Evolutionary conservation across 495 filamentous ascomycete genomes (phyloP), one percentile per base, ranked within the genome.

Genomic region (Annulohypoxylon maeteangense): DNA sequence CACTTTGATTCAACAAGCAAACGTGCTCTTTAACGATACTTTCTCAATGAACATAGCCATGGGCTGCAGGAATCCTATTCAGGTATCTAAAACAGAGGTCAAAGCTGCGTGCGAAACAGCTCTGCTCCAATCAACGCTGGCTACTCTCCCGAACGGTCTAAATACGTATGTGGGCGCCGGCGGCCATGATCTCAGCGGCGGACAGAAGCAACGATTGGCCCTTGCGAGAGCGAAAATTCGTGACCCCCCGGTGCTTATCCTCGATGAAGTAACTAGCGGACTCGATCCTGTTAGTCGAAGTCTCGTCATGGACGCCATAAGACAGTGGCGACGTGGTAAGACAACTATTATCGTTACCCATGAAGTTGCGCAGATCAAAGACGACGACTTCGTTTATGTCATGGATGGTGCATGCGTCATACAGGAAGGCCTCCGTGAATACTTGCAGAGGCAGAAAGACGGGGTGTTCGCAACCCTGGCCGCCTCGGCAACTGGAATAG

Each of bases 261-360:
- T 99, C 16, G 95, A 98, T 74, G 95, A 98, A 74, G 88, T 93
- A 1, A 97, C 93, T 0, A 91, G 90, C 76, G 91, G 93, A 6
- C 79, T 98, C 20, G 95, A 98, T 72, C 85, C 86, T 3, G 81
- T 86, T 12, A 93, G 87, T 62, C 86, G 92, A 67, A 79, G 80
- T 4, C 79, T 89, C 3, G 85, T 96, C 16, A 90, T 97, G 84
- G 87, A 90, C 6, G 85, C 87, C 0, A 89, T 97, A 27, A 85
- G 92, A 8, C 75, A 84, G 36, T 96, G 92, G 89, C 84, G 93
- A 16, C 85, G 84, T 57, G 91, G 87, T 1, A 93, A 92, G 75
- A 98, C 94, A 0, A 97, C 93, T 3, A 91, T 97, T 50, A 90
- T 96, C 54, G 93, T 98, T 74, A 98, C 95, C 0, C 95, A 98